phyloP scores from a whole-genome alignment of 169 alveolate genomes.

The Cryptosporidium muris region DNA sequence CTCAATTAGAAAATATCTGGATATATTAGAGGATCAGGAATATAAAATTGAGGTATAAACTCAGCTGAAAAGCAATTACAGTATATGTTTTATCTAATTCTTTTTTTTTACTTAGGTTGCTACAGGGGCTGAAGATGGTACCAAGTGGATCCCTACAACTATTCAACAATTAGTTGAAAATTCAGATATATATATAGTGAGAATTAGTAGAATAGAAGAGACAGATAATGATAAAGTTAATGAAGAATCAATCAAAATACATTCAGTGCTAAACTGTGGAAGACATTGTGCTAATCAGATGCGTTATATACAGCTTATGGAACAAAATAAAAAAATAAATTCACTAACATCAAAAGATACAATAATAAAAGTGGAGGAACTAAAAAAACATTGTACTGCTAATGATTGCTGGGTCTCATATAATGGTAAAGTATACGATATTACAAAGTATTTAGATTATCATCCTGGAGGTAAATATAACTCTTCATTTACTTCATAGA shows the following conservation, averaged over 20 bases:
- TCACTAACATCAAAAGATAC: too few relatives aligned
- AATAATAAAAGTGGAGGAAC: slow-evolving; percentile 1
- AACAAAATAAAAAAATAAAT: not conserved
- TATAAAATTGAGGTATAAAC: slow-evolving; percentile 39
- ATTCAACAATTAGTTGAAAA: slow-evolving; percentile 20
- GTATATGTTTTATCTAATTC: not conserved
- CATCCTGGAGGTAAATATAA: slow-evolving; percentile 61
- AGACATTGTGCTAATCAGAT: slow-evolving; percentile 40
- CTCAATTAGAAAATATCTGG: slow-evolving; percentile 21
- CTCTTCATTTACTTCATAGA: not conserved
- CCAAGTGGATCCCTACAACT: slow-evolving; percentile 18
- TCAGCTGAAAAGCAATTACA: not conserved
- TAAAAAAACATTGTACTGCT: slow-evolving; percentile 5
- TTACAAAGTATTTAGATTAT: slow-evolving; percentile 38
- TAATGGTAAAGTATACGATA: slow-evolving; percentile 56
- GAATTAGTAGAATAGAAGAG: slow-evolving; percentile 23
- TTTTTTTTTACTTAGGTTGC: slow-evolving; percentile 4
- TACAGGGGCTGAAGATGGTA: slow-evolving; percentile 5
- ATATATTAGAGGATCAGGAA: not conserved
- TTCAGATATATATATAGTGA: not conserved
- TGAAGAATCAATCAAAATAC: slow-evolving; percentile 2
- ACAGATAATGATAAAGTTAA: not conserved
- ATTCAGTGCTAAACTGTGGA: not conserved
- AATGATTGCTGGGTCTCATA: slow-evolving; percentile 59
- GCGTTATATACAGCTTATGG: slow-evolving; percentile 30